phyloP scores from a whole-genome alignment of 805 yeast genomes.

The Candida arabinofermentans region DNA sequence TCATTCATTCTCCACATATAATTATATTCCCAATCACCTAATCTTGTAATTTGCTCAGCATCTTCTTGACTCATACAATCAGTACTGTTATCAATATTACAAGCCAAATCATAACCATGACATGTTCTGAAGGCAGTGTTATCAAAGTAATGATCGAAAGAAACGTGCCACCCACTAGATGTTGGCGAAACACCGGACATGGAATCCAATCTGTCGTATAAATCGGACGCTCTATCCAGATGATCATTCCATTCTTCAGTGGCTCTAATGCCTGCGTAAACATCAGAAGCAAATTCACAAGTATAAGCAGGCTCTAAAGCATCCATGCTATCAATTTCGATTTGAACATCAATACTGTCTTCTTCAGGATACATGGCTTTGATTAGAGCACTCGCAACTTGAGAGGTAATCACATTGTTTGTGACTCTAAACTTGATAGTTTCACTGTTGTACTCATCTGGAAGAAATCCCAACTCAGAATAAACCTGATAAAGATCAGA shows the following conservation, averaged over 20 bases:
- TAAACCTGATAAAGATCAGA: conserved; percentile 35
- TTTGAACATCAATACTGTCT: conserved; percentile 28
- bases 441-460: conserved; percentile 31
- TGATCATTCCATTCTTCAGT: conserved; percentile 36
- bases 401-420: conserved; percentile 36
- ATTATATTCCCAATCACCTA: conserved; percentile 43
- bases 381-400: conserved; percentile 35
- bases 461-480: conserved; percentile 32
- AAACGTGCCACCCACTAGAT: conserved; percentile 21
- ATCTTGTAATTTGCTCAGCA: conserved; percentile 37
- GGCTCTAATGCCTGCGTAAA: conserved; percentile 23
- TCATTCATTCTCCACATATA: conserved; percentile 32
- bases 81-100: conserved; percentile 15
- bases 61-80: conserved; percentile 27
- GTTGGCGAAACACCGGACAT: conserved; percentile 24
- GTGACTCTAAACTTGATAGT: conserved; percentile 34
- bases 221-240: conserved; percentile 25
- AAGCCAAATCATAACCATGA: conserved; percentile 33
- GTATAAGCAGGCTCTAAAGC: conserved; percentile 34
- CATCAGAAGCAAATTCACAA: conserved; percentile 31
- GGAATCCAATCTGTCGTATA: conserved; percentile 27
- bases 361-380: conserved; percentile 35
- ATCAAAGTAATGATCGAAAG: conserved; percentile 39
- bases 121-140: conserved; percentile 38
- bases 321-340: conserved; percentile 29